Percentiles rank a stretch among this genome's conserved stretches.
phyloP scores from a whole-genome alignment of 1,139 yeast genomes.

The Chernovozyma sophiae-reginae region DNA sequence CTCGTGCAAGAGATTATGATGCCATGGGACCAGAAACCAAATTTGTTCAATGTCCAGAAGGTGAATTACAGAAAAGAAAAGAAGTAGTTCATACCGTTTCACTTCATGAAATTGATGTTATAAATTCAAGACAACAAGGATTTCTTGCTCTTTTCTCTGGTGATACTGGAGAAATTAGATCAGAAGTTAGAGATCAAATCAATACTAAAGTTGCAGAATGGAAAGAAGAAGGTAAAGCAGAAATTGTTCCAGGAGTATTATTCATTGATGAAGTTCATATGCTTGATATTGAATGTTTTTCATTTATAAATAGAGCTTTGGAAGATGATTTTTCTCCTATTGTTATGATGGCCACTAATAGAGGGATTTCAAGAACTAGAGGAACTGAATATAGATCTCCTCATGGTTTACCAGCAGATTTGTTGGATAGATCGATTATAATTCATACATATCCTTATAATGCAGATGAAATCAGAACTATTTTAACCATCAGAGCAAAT shows the following conservation, averaged over 20 bases:
- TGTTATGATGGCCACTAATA: conserved; percentile 97
- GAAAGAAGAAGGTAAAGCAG: conserved; percentile 99
- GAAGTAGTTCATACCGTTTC: conserved; percentile 96
- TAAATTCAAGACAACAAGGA: conserved; percentile 97
- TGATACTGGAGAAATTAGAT: conserved; percentile 94
- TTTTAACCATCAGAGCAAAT: conserved; percentile 84
- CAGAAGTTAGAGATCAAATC: conserved; percentile 96
- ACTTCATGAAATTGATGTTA: conserved; percentile 95
- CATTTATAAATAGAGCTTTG: conserved; percentile 91
- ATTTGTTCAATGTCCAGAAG: conserved; percentile 98
- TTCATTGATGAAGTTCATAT: conserved; percentile 98
- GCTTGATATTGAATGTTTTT: conserved; percentile 96
- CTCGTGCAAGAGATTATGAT: conserved; percentile 96
- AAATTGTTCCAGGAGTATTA: conserved; percentile 95
- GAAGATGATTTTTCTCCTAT: conserved; percentile 97
- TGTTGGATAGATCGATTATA: conserved; percentile 89
- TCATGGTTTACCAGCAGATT: conserved; percentile 93
- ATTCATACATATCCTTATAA: conserved; percentile 78
- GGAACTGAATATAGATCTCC: conserved; percentile 95
- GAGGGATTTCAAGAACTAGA: conserved; percentile 88
- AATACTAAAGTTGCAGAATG: conserved; percentile 96
- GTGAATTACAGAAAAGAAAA: conserved; percentile 92
- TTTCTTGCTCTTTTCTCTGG: conserved; percentile 94
- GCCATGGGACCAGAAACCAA: conserved; percentile 99
- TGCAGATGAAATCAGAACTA: conserved; percentile 80